A percentile compares a stretch with the other conserved stretches of the same genome.
Conservation (phyloP, 164 flowering plant genomes). For the Liriodendron chinense region DNA sequence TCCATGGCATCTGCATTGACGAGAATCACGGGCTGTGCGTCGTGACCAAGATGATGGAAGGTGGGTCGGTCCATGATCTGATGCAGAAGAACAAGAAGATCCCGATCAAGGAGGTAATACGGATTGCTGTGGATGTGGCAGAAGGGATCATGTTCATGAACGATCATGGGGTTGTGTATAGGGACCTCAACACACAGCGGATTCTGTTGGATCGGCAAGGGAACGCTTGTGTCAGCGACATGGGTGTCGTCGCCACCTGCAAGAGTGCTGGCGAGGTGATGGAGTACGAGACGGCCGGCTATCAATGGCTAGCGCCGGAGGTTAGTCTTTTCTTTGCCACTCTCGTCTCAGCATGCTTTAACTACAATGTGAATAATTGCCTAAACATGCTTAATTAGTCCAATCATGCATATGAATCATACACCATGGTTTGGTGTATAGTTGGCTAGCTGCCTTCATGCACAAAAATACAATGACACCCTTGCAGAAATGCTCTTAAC, state of each 20-base stretch:
- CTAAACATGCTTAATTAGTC: not conserved
- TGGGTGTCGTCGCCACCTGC: conserved; percentile 82
- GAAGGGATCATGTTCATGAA: conserved; percentile 93
- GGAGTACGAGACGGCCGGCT: conserved; percentile 96
- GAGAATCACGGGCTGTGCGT: conserved; percentile 86
- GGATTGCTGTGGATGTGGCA: conserved; percentile 74
- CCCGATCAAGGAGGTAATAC: conserved; percentile 62
- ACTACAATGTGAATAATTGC: not conserved
- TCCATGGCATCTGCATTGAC: conserved; percentile 72
- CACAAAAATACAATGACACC: no score
- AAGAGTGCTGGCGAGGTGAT: conserved; percentile 71
- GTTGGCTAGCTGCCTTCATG: no score
- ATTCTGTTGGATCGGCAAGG: conserved; percentile 80
- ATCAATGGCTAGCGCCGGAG: conserved; percentile 98
- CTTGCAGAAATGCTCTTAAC: no score
- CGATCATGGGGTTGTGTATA: conserved; percentile 76
- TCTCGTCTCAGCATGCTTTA: not conserved
- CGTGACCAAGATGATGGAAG: conserved; percentile 84
- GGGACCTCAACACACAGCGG: conserved; percentile 76
- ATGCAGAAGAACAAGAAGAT: conserved; percentile 68
- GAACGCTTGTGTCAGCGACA: conserved; percentile 83
- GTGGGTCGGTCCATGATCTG: conserved; percentile 74
- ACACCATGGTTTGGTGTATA: not conserved
- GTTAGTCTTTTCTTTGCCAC: conserved; percentile 38
- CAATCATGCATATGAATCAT: not conserved